phyloP scores from a whole-genome alignment of 2,329 filamentous ascomycete genomes.

The Rosellinia necatrix region DNA sequence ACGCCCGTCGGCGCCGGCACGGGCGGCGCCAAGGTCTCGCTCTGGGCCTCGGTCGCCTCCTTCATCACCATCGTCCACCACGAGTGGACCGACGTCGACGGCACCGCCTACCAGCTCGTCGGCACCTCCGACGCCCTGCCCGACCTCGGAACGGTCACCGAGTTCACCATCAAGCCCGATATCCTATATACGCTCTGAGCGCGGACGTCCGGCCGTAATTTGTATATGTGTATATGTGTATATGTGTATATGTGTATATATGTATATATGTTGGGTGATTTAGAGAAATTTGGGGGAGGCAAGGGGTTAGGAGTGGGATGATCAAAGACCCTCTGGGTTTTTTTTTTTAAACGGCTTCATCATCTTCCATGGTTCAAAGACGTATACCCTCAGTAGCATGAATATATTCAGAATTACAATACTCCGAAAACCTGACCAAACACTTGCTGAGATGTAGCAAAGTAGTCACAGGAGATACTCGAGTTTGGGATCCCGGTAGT shows the following conservation, averaged over 20 bases:
- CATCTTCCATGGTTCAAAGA: too few species aligned
- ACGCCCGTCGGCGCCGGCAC: not conserved
- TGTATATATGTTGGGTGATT: not conserved
- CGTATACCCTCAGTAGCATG: too few species aligned
- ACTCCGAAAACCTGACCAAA: too few species aligned
- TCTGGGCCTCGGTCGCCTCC: not conserved
- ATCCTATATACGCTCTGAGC: not conserved
- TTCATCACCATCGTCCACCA: not conserved
- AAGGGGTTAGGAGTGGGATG: too few species aligned
- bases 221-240: not conserved
- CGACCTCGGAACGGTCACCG: not conserved
- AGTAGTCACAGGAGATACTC: too few species aligned
- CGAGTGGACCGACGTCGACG: not conserved
- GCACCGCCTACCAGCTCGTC: not conserved
- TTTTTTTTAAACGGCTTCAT: too few species aligned
- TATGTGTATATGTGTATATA: not conserved
- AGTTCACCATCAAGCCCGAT: not conserved
- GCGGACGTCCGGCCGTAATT: too few species aligned
- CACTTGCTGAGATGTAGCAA: too few species aligned
- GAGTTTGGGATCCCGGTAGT: too few species aligned
- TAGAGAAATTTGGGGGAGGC: too few species aligned
- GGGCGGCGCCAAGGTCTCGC: not conserved
- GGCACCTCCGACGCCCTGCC: slow-evolving; percentile 2
- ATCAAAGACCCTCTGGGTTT: too few species aligned
- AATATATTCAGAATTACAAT: too few species aligned